Evolutionary conservation across 805 yeast species (phyloP), one percentile per base, ranked within the genome.

Genomic region (Sugiyamaella marilandica): DNA sequence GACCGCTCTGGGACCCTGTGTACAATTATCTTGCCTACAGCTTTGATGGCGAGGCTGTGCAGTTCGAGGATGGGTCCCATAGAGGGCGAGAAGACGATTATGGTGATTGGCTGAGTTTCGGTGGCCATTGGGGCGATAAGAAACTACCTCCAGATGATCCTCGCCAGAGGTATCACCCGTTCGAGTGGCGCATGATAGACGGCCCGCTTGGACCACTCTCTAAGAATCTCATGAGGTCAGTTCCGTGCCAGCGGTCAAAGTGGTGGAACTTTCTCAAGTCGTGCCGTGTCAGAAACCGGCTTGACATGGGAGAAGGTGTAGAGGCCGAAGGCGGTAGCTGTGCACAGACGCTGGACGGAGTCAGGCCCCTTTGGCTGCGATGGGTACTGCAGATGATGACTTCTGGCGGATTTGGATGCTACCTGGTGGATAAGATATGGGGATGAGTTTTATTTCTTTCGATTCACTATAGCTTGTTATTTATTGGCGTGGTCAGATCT

Each of bases 1-100:
- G 99, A 0, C 86, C 95, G 1, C 73, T 92, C 62, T 92, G 99
- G 99, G 95, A 92, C 66, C 97, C 98, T 0, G 72, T 89, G 0
- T 71, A 79, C 64, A 92, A 94, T 65, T 87, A 78, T 62, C 71
- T 88, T 55, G 95, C 89, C 0, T 92, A 92, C 68, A 84, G 89
- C 0, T 85, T 76, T 66, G 87, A 87, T 61, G 94, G 91, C 1
- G 63, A 57, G 0, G 62, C 60, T 4, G 73, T 82, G 3, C 19
- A 45, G 75, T 75, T 58, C 70, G 69, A 66, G 9, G 67, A 68
- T 45, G 72, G 72, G n/a, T 35, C 66, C 2, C 74, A 72, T 35
- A 71, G 72, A 0, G 82, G 80, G 8, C 68, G 88, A 46, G 89
- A 84, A 61, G 54, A 57, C 52, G 57, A 58, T 26, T 81, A 79